Percentiles rank a stretch among this genome's conserved stretches.
Conservation (phyloP, 2,329 filamentous ascomycete species). For the Cladophialophora exuberans region DNA sequence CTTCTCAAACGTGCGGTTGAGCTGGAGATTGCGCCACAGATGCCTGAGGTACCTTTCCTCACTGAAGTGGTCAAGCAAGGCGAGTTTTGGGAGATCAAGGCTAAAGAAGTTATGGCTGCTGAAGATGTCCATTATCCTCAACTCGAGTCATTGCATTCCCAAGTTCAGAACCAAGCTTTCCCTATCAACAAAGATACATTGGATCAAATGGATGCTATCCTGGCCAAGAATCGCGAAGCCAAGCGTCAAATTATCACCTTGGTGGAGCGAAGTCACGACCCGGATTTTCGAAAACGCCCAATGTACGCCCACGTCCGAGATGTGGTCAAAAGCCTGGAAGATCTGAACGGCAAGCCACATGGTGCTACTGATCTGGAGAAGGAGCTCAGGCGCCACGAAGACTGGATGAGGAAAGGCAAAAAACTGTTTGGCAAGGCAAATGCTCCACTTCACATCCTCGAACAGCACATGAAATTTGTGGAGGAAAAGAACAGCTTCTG, state of each 20-base stretch:
- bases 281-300: conserved; percentile 77
- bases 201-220: conserved; percentile 80
- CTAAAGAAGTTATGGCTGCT: conserved; percentile 87
- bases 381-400: conserved; percentile 91
- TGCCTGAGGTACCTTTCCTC: conserved; percentile 77
- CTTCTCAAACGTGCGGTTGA: conserved; percentile 78
- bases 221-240: conserved; percentile 94
- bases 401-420: conserved; percentile 99
- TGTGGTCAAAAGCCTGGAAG: conserved; percentile 82
- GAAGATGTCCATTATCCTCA: conserved; percentile 93
- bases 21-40: conserved; percentile 76
- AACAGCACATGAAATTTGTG: conserved; percentile 91
- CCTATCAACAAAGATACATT: conserved; percentile 84
- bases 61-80: conserved; percentile 76
- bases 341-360: conserved; percentile 87
- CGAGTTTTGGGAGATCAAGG: conserved; percentile 88
- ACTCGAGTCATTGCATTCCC: conserved; percentile 84
- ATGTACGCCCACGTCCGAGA: conserved; percentile 89
- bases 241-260: conserved; percentile 85
- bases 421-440: conserved; percentile 98
- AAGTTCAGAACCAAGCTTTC: conserved; percentile 65
- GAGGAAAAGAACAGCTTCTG: conserved; percentile 86
- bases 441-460: conserved; percentile 91
- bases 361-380: conserved; percentile 92
- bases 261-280: conserved; percentile 74